Percentiles rank a stretch among this genome's conserved stretches.
Evolutionary conservation across 2,329 filamentous ascomycete species (phyloP).

Genomic region (Aspergillus alliaceus): DNA sequence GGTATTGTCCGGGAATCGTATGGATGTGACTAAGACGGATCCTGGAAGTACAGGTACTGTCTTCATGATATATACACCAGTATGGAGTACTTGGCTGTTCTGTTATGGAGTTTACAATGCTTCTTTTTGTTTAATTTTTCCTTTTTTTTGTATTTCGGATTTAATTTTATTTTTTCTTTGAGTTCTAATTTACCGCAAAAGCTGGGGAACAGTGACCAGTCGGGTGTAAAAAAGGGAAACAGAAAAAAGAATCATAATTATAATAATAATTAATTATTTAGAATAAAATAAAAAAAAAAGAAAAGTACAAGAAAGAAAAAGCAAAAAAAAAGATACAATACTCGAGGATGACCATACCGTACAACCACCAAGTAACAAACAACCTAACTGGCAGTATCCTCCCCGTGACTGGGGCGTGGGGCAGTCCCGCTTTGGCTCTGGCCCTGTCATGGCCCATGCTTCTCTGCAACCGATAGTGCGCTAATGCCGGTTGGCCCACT

Average conservation of each 20-base stretch:
- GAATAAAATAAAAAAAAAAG: neutral
- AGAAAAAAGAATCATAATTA: neutral
- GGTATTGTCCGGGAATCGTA: neutral
- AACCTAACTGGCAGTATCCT: too few species aligned
- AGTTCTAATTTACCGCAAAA: neutral
- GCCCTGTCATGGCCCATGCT: constrained; percentile 25
- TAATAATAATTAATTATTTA: neutral
- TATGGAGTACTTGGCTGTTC: too few species aligned
- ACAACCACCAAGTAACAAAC: neutral
- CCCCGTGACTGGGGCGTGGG: constrained; percentile 16
- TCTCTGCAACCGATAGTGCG: constrained; percentile 3
- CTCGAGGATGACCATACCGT: constrained; percentile 8
- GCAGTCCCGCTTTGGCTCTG: constrained; percentile 12
- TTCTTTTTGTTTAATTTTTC: neutral
- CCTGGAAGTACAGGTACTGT: too few species aligned
- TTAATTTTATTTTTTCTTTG: neutral
- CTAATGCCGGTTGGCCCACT: constrained; percentile 9
- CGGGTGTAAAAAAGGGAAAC: neutral
- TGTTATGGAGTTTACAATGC: too few species aligned
- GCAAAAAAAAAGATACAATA: neutral
- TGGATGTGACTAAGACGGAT: too few species aligned
- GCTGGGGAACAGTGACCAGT: neutral
- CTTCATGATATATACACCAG: too few species aligned
- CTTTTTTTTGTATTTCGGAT: neutral
- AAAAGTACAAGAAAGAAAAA: neutral